Conservation (phyloP, 805 yeast genomes). For the Saturnispora serradocipensis region DNA sequence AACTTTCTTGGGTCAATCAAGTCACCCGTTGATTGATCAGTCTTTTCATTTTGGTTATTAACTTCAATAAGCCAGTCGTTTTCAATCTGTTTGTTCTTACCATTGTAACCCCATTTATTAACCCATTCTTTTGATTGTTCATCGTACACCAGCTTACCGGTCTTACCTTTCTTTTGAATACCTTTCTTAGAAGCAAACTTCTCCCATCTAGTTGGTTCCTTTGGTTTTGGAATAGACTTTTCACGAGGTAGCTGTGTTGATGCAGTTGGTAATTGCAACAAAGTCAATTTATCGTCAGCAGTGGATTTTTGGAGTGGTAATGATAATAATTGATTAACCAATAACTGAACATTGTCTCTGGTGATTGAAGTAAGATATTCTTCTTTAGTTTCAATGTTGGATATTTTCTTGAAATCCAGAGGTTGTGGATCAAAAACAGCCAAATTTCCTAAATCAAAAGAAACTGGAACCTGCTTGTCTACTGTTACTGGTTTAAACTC, state of each 20-base stretch:
- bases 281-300: slow-evolving; percentile 66
- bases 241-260: slow-evolving; percentile 82
- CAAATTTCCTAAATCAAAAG: slow-evolving; percentile 82
- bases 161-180: slow-evolving; percentile 79
- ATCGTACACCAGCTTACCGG: slow-evolving; percentile 83
- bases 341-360: slow-evolving; percentile 87
- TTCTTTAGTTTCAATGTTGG: slow-evolving; percentile 50
- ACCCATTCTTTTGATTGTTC: slow-evolving; percentile 93
- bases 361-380: slow-evolving; percentile 53
- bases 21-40: slow-evolving; percentile 31
- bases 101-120: slow-evolving; percentile 97
- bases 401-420: slow-evolving; percentile 51
- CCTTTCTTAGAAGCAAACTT: slow-evolving; percentile 93
- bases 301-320: slow-evolving; percentile 76
- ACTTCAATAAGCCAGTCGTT: slow-evolving; percentile 95
- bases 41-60: slow-evolving; percentile 47
- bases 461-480: slow-evolving; percentile 82
- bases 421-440: slow-evolving; percentile 89
- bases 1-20: slow-evolving; percentile 82
- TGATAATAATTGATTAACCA: slow-evolving; percentile 83
- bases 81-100: slow-evolving; percentile 80
- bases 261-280: slow-evolving; percentile 80
- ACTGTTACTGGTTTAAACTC: slow-evolving; percentile 68
- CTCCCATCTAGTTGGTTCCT: slow-evolving; percentile 94
- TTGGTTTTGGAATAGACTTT: slow-evolving; percentile 87